These are phyloP conservation scores for Flaveria sonorensis DNA, from an alignment of 129 eudicot genomes.

Conservation along the genomic window DNA sequence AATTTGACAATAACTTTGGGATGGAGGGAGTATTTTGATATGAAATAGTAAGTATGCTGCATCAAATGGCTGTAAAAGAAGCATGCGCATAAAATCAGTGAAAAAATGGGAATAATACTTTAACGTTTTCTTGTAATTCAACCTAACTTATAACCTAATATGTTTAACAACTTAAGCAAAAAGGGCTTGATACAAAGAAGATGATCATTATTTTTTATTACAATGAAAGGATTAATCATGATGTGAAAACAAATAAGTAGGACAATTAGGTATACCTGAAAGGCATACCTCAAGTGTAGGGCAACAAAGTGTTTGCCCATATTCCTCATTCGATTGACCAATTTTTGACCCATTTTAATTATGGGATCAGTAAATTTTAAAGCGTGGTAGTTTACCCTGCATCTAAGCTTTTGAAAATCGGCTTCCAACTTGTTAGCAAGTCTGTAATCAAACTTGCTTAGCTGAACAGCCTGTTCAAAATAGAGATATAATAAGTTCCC, in stretches of 20 bases:
- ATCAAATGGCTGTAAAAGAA: background rate
- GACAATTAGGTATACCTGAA: background rate
- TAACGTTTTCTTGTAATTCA: background rate
- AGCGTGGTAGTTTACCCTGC: constrained; percentile 86
- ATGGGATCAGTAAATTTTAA: constrained; percentile 73
- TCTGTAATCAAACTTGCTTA: constrained; percentile 82
- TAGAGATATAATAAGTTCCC: background rate
- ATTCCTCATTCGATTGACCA: constrained; percentile 72
- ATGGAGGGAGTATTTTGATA: background rate
- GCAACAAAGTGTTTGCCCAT: constrained; percentile 69
- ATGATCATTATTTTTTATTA: background rate
- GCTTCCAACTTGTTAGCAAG: constrained; percentile 69
- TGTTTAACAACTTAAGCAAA: background rate
- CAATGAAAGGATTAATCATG: background rate
- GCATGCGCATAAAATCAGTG: background rate
- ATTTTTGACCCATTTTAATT: constrained; percentile 64
- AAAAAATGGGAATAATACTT: background rate
- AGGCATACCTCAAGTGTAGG: constrained; percentile 69
- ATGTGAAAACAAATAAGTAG: background rate
- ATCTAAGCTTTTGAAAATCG: constrained; percentile 80
- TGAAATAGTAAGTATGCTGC: constrained; percentile 7
- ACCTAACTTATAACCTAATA: background rate
- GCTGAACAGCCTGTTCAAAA: constrained; percentile 72
- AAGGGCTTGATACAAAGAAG: background rate
- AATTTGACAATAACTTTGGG: background rate